Base-by-base conservation (phyloP, 148 eudicot genomes). In the Fagopyrum tataricum region DNA sequence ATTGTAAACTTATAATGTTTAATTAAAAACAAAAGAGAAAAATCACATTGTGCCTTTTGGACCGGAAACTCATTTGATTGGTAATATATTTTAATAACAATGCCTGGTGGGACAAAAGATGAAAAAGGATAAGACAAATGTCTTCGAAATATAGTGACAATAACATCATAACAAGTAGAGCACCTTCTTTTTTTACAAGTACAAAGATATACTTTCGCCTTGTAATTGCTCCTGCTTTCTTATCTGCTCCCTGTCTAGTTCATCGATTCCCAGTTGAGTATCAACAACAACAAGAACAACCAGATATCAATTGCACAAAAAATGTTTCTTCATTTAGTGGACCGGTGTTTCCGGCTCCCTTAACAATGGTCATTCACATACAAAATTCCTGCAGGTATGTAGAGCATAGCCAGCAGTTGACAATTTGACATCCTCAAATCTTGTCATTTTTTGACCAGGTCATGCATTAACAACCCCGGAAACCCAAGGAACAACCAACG, bases 401-500 rank as follows among this genome's bases (percentile, higher is more conserved):
- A 10, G 13, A 46, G 13, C 13, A 46, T 11, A 11, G 13, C 49
- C 49, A 46, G 49, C 49, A 46, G 49, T 46, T 46, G 49, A 46
- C n/a, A n/a, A n/a, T n/a, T n/a, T 4, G 39, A 15, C 9, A 37
- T 17, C 40, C 24, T 61, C 41, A 55, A 55, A 55, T 6, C 14
- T 59, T 23, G 66, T 24, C 66, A 23, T 59, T 39, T 58, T 59
- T 59, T 15, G 26, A 59, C 7, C 66, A 23, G 66, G 39, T 59
- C 66, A 87, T 52, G 75, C 47, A 52, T 82, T 82, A 51, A 89
- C 78, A 14, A 93, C 82, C 58, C 98, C 98, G 17, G 98, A 84
- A 31, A 84, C 93, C 98, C 98, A 94, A 4, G 98, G 98, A 83
- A 94, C 97, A 59, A 88, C 44, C 62, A 82, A 41, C 3, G 98